Evolutionary conservation across 768 basidiomycete species (phyloP), one percentile per base, ranked within the genome.

Genomic region (Pleurotus giganteus): DNA sequence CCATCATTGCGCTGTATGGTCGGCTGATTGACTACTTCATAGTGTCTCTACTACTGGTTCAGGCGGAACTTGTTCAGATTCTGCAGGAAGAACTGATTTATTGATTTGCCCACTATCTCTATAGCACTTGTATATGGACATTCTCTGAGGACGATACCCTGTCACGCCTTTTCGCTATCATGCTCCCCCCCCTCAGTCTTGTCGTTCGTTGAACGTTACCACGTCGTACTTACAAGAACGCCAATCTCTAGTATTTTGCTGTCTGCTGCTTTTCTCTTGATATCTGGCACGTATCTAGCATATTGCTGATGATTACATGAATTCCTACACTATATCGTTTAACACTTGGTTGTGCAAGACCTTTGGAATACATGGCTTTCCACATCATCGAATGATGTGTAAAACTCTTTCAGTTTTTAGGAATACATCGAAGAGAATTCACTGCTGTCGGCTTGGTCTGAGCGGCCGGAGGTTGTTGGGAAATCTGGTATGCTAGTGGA

Each of bases 41-140:
- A 93, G 91, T 92, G 90, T 68, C 65, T 93, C 60, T 90, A 65
- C 68, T 93, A 92, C 74, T 89, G 84, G 78, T 80, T 91, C 76
- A 88, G 81, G 70, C 82, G 89, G 59, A 91, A 91, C 69, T 69
- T 93, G 47, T 92, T 91, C 82, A 76, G 86, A 60, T 88, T 79
- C 69, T 93, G 87, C 80, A 81, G 91, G 62, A 81, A 77, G 63
- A 89, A 86, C 64, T 92, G 71, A 77, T 19, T 44, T 13, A 15
- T n/a, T 49, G 54, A 47, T 27, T 53, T 55, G 47, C 43, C 42
- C 32, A 26, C 46, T 47, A 31, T 29, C 23, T 53, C 31, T 6
- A n/a, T 23, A 27, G 21, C 27, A 53, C n/a, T 28, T 24, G 49
- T 21, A 24, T 32, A 34, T 34, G 49, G 49, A 51, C 49, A 36